Base-by-base conservation (phyloP, 208 protist genomes). In the Leptomonas seymouri region DNA sequence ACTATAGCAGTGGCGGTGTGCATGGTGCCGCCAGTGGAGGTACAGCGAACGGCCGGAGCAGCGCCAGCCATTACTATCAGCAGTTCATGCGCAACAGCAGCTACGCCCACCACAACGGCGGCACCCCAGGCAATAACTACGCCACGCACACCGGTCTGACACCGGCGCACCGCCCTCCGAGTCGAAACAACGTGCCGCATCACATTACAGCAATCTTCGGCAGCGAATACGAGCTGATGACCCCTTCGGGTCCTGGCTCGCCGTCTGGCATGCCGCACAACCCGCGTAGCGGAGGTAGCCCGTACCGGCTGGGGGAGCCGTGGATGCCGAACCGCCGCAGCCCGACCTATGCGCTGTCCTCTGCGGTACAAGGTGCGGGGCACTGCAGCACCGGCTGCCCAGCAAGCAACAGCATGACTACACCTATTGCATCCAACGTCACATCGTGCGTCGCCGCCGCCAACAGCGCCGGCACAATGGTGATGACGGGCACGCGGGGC, bases 151-250 rank as follows among this genome's bases (percentile, higher is more conserved):
- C 55, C 8, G 71, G 61, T 0, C 62, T 76, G 23, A 76, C 71
- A 7, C 71, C 71, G 25, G 61, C 62, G 8, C 71, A 76, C 45
- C 71, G 71, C 8, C 71, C 71, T 0, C 42, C 63, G 31, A 76
- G 71, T 41, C 54, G 71, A 18, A 44, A 55, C 46, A 66, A 39
- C 62, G 66, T 65, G 62, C 62, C 71, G 25, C 71, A 69, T 46
- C 71, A 76, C 48, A 69, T 76, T 50, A 70, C 61, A 14, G 44
- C 71, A 45, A 69, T 76, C 45, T 69, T 76, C 54, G 62, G 54
- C 48, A 62, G 54, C 46, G 62, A 76, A 34, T 76, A 76, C 58
- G 71, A 76, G 30, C 28, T 76, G 31, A 76, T 76, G 71, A 58
- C 71, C 0, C 71, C 71, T n/a, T 76, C 71, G 2, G 63, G 62